A percentile compares a stretch with the other conserved stretches of the same genome.
Conservation (phyloP, 164 flowering plant species). For the Vitis amurensis region DNA sequence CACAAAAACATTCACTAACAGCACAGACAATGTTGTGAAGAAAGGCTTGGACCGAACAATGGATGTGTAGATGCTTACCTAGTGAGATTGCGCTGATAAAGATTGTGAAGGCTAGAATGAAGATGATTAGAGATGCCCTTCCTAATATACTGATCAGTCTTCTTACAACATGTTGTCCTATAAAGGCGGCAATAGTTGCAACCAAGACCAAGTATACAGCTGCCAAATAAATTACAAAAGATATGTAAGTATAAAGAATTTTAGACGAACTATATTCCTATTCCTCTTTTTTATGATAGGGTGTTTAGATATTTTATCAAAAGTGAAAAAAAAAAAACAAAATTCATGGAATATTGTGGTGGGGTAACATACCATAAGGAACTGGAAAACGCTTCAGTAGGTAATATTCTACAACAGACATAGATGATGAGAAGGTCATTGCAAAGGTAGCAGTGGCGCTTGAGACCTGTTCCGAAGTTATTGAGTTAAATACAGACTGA, state of each 20-base stretch:
- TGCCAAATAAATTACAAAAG: constrained; percentile 25
- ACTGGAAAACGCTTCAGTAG: constrained; percentile 92
- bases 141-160: constrained; percentile 66
- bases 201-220: constrained; percentile 77
- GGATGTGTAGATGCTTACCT: constrained; percentile 41
- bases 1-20: background rate
- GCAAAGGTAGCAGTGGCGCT: constrained; percentile 99
- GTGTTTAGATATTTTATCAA: too few species aligned
- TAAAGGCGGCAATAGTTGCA: constrained; percentile 85
- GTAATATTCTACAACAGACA: constrained; percentile 96
- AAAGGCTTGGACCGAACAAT: background rate
- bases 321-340: too few species aligned
- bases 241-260: background rate
- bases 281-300: too few species aligned
- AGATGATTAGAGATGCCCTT: constrained; percentile 90
- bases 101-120: constrained; percentile 82
- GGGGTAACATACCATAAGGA: constrained; percentile 67
- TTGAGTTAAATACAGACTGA: background rate
- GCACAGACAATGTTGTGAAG: background rate
- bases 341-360: too few species aligned
- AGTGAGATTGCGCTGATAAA: constrained; percentile 87
- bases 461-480: constrained; percentile 64
- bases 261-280: background rate
- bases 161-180: constrained; percentile 87
- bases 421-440: constrained; percentile 96